Conservation (phyloP, 2,329 filamentous ascomycete genomes). For the Cyclaneusma minus region DNA sequence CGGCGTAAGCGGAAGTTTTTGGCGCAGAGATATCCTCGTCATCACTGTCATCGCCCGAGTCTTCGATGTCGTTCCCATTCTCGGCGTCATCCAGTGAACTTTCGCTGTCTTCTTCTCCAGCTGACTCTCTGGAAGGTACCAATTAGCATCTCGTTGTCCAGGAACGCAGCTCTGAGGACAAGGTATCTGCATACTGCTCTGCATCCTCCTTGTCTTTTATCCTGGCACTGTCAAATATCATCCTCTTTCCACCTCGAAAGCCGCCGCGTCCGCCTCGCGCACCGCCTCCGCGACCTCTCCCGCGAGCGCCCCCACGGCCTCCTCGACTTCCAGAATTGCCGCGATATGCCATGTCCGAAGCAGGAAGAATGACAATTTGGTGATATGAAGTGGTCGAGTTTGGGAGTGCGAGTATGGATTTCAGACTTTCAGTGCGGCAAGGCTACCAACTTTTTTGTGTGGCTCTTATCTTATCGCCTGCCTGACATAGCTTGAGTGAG, state of each 20-base stretch:
- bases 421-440: no score
- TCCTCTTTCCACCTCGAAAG: constrained; percentile 13
- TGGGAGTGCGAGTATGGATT: no score
- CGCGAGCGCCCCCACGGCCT: constrained; percentile 4
- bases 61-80: no score
- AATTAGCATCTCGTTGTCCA: constrained; percentile 3
- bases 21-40: constrained; percentile 22
- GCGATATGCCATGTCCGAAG: neutral
- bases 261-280: constrained; percentile 14
- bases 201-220: constrained; percentile 28
- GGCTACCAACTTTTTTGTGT: no score
- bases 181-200: constrained; percentile 5
- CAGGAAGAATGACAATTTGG: neutral
- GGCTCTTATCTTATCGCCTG: no score
- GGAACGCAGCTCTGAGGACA: neutral
- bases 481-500: no score
- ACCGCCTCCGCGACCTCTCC: constrained; percentile 20
- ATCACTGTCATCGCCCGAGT: constrained; percentile 28
- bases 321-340: constrained; percentile 4
- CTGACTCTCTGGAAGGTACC: constrained; percentile 10
- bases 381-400: neutral
- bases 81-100: constrained; percentile 20
- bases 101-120: constrained; percentile 25
- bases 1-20: constrained; percentile 34
- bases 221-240: constrained; percentile 29